A percentile compares a stretch with the other conserved stretches of the same genome.
Conservation (phyloP, 2,329 filamentous ascomycete species). For the Zasmidium cellare region DNA sequence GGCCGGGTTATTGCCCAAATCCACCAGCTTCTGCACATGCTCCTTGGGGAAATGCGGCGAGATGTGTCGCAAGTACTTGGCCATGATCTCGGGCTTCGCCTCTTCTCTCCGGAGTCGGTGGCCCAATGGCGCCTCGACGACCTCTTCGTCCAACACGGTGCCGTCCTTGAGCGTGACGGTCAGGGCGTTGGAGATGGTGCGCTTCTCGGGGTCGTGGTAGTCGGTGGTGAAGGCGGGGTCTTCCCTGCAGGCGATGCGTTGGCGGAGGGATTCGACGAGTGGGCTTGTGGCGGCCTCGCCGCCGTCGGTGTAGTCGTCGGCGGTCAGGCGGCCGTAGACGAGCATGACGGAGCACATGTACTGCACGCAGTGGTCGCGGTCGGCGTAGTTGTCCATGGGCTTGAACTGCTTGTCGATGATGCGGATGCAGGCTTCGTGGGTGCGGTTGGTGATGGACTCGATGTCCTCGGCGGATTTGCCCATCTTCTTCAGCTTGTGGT, state of each 20-base stretch:
- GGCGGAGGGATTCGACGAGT: constrained; percentile 84
- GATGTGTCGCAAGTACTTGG: constrained; percentile 93
- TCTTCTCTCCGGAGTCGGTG: constrained; percentile 85
- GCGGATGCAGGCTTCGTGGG: constrained; percentile 95
- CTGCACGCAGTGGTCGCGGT: constrained; percentile 98
- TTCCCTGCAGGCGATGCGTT: constrained; percentile 95
- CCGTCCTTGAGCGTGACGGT: constrained; percentile 95
- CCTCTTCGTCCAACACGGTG: constrained; percentile 84
- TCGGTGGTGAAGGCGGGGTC: constrained; percentile 85
- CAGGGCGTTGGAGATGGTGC: constrained; percentile 95
- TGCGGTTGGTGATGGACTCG: constrained; percentile 89
- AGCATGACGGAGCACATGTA: constrained; percentile 99
- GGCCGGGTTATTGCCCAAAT: constrained; percentile 73
- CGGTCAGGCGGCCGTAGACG: constrained; percentile 88
- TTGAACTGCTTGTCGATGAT: constrained; percentile 99
- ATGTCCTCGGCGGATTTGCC: constrained; percentile 94
- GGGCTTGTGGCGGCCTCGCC: constrained; percentile 87
- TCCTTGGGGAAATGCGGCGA: constrained; percentile 75
- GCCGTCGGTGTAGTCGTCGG: constrained; percentile 90
- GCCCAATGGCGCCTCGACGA: constrained; percentile 90
- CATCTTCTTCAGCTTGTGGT: constrained; percentile 75
- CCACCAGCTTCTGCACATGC: constrained; percentile 78
- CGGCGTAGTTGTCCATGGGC: constrained; percentile 99
- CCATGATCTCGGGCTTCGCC: constrained; percentile 94
- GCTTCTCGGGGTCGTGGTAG: constrained; percentile 91